Evolutionary conservation across 2,329 filamentous ascomycete species (phyloP), one percentile per base, ranked within the genome.

Genomic region (Gnomoniopsis sp.): DNA sequence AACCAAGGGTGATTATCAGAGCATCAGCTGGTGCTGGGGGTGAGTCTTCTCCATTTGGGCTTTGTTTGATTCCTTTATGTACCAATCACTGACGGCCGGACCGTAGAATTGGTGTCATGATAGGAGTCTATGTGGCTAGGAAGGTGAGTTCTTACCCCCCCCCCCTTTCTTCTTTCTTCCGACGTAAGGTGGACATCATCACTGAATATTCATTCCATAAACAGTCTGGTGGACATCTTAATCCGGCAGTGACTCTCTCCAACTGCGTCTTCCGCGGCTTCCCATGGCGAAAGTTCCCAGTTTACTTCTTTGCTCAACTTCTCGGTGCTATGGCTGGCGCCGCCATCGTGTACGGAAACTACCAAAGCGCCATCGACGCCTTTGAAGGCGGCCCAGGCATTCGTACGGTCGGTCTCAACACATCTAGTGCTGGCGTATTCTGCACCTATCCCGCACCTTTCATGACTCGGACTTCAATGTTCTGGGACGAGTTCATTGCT

Each of bases 401-500:
- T 58, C 79, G 88, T 23, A 90, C 86, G 1, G 87, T 90, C 0
- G 71, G 72, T 44, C 80, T 75, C 10, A 69, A 74, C 26, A 88
- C 82, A 48, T 80, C 87, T 1, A 87, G 87, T 0, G 88, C 86
- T 0, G 87, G 83, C 2, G 84, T 91, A 63, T 91, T 91, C 70
- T 88, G 84, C 76, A 90, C 88, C 0, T 91, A 91, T 65, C 88
- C 88, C 0, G 83, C 85, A 43, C 66, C 74, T 0, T 88, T 90
- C 70, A 79, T 90, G 76, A 86, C 83, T 2, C 84, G 80, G 52
- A 82, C 84, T 0, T 84, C 81, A 50, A 84, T 88, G 73, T 88
- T 90, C 73, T 89, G 90, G 67, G 87, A 84, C 21, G 88, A 91
- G 65, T 87, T 90, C 63, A 77, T 91, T 52, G 85, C 87, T 17